Evolutionary conservation across 140 eudicot species (phyloP).

Genomic region (Anethum foeniculum): DNA sequence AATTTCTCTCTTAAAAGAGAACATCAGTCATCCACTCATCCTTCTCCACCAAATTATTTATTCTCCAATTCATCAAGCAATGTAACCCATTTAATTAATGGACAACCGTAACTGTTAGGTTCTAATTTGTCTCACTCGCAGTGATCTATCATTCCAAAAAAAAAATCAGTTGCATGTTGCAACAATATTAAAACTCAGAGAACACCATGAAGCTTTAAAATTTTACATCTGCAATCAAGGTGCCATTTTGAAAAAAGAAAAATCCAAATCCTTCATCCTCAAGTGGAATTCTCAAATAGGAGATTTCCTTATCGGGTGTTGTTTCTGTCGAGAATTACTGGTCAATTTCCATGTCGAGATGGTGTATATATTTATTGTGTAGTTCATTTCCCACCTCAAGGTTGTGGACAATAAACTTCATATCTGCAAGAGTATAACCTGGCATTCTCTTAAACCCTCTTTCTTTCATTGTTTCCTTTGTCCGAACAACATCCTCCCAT

Average conservation of each 20-base stretch:
- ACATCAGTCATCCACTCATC: too few relatives aligned
- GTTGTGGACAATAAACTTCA: slow-evolving; percentile 54
- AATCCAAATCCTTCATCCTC: not conserved
- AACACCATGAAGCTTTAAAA: too few relatives aligned
- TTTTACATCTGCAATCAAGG: not conserved
- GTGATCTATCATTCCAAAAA: too few relatives aligned
- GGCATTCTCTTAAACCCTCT: slow-evolving; percentile 37
- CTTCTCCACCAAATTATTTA: too few relatives aligned
- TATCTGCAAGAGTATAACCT: slow-evolving; percentile 55
- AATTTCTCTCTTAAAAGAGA: too few relatives aligned
- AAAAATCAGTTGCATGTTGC: too few relatives aligned
- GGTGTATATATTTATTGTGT: slow-evolving; percentile 12
- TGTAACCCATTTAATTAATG: too few relatives aligned
- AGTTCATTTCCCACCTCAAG: slow-evolving; percentile 28
- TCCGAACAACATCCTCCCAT: slow-evolving; percentile 68
- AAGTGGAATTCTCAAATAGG: not conserved
- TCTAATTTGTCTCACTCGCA: too few relatives aligned
- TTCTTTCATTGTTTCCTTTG: slow-evolving; percentile 56
- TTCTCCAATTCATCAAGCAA: too few relatives aligned
- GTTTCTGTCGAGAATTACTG: not conserved
- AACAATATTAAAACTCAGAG: too few relatives aligned
- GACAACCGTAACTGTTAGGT: too few relatives aligned
- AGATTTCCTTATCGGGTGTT: not conserved
- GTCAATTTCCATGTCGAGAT: slow-evolving; percentile 15
- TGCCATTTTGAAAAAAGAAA: not conserved